Base-by-base conservation (phyloP, 495 filamentous ascomycete species). In the Neurospora sp. region DNA sequence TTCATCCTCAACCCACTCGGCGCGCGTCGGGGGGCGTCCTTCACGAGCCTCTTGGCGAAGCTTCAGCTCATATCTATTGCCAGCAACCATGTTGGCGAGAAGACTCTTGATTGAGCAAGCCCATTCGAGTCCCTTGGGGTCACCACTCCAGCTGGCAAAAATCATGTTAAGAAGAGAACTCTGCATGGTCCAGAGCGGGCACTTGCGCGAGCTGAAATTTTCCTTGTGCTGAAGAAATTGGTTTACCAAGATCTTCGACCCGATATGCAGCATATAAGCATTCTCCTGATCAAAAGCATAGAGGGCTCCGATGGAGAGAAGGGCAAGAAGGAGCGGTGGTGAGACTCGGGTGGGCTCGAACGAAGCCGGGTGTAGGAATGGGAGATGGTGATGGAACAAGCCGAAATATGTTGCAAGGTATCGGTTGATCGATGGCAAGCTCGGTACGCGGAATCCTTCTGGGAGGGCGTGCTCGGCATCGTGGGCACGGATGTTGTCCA, bases 131-230 rank as follows among this genome's bases (percentile, higher is more conserved):
- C 96, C 96, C 83, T 98, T 98, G 16, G 96, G 89, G 80, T 98
- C 96, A 74, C 96, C 96, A 79, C 96, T 98, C 96, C 96, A 99
- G 86, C 95, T 98, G 44, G 97, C 96, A 81, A 99, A 98, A 76
- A 97, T 92, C 96, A 98, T 98, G 85, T 99, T 99, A 68, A 99
- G 85, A 69, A 99, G 85, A 16, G 93, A 94, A 80, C 92, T 92
- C 80, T 98, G 96, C 92, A 98, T 98, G 44, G 94, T 93, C 94
- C 95, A 98, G 39, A 99, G 83, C 8, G 96, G 96, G 78, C 96
- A 99, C 80, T 97, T 98, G 71, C 94, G 89, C n/a, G 96, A 98
- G 86, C 94, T 96, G 82, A 98, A 98, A 82, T 96, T 97, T 79
- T 97, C 94, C 83, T 97, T 96, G 83, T 97, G 95, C 82, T 97